Conservation (phyloP, 768 basidiomycete genomes). For the Boletus reticulatus region DNA sequence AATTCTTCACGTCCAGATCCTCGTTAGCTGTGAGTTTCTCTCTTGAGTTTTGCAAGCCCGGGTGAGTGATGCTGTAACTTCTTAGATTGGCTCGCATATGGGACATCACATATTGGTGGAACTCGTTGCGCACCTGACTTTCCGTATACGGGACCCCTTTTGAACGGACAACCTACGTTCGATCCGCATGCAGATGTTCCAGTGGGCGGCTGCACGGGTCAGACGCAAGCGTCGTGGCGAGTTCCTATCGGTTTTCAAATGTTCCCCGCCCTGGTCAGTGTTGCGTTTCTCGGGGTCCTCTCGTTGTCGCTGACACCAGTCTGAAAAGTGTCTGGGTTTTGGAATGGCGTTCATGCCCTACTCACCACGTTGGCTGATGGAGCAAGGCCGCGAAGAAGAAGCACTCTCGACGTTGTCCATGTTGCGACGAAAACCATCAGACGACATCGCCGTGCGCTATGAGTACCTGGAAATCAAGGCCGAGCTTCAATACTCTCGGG, state of each 20-base stretch:
- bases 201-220: constrained; percentile 31
- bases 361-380: constrained; percentile 43
- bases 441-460: constrained; percentile 34
- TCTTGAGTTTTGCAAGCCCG: too few relatives aligned
- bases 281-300: constrained; percentile 1
- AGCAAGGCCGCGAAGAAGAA: constrained; percentile 36
- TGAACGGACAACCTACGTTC: constrained; percentile 32
- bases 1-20: constrained; percentile 17
- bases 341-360: constrained; percentile 38
- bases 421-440: constrained; percentile 33
- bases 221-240: constrained; percentile 33
- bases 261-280: constrained; percentile 36
- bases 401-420: constrained; percentile 34
- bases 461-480: constrained; percentile 41
- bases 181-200: constrained; percentile 29
- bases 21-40: constrained; percentile 30
- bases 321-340: constrained; percentile 26
- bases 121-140: constrained; percentile 28
- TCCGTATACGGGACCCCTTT: constrained; percentile 29
- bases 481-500: constrained; percentile 30
- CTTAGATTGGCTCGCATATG: constrained; percentile 32
- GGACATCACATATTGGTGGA: constrained; percentile 35
- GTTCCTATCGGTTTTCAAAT: constrained; percentile 38
- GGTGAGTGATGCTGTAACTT: background rate
- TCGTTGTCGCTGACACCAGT: background rate